Conservation (phyloP, 1,139 yeast genomes). For the Torulaspora globosa region DNA sequence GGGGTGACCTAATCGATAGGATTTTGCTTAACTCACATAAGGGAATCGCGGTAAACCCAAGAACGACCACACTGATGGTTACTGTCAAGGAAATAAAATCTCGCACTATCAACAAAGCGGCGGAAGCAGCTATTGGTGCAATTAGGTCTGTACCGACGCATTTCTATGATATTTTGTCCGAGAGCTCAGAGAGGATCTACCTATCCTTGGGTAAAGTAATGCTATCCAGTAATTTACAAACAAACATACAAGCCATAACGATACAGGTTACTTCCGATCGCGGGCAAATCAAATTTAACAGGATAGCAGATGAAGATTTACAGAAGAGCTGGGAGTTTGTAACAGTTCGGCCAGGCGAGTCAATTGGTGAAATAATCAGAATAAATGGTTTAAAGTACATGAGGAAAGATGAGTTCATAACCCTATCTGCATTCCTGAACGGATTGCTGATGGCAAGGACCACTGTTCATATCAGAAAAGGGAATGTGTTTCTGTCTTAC, state of each 20-base stretch:
- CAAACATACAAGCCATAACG: constrained; percentile 41
- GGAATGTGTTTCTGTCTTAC: constrained; percentile 40
- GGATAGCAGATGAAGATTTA: constrained; percentile 62
- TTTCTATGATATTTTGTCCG: constrained; percentile 59
- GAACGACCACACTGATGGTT: constrained; percentile 69
- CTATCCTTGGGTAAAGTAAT: constrained; percentile 52
- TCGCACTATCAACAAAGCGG: constrained; percentile 37
- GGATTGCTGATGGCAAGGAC: constrained; percentile 62
- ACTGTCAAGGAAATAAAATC: constrained; percentile 72
- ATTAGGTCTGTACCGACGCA: constrained; percentile 55
- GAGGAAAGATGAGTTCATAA: constrained; percentile 50
- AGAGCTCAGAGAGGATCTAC: constrained; percentile 57
- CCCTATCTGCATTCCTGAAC: constrained; percentile 58
- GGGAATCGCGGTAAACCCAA: constrained; percentile 78
- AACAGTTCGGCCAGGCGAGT: constrained; percentile 72
- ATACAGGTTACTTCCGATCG: constrained; percentile 45
- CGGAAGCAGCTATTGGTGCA: constrained; percentile 42
- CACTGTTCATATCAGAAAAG: constrained; percentile 30
- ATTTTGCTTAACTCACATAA: constrained; percentile 70
- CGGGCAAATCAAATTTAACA: constrained; percentile 51
- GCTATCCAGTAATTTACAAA: constrained; percentile 23
- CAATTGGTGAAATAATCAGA: constrained; percentile 64
- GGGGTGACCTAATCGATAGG: constrained; percentile 85
- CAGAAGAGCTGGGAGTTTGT: constrained; percentile 64
- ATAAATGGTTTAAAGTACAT: constrained; percentile 50